Conservation (phyloP, 495 filamentous ascomycete genomes). For the Tuber indicum region DNA sequence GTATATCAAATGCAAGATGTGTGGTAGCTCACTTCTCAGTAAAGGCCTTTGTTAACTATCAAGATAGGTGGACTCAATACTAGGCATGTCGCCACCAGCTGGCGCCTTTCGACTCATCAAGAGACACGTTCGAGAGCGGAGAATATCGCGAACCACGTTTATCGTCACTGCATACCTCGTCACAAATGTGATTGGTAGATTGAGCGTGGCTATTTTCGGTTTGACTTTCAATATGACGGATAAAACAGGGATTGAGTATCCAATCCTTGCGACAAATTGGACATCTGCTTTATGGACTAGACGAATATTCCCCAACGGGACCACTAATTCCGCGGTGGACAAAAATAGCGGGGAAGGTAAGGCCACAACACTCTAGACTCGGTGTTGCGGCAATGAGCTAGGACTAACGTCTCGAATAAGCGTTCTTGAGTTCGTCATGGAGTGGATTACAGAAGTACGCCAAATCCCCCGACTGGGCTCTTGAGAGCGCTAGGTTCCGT, state of each 20-base stretch:
- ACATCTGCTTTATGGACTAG: background rate
- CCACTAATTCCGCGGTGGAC: no score
- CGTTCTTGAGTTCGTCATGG: background rate
- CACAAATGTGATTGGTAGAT: background rate
- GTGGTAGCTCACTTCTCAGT: background rate
- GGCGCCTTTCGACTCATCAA: background rate
- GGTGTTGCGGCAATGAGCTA: background rate
- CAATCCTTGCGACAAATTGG: background rate
- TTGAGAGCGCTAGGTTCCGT: background rate
- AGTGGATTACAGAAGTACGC: background rate
- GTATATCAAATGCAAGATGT: background rate
- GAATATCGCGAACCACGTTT: background rate
- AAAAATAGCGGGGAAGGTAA: background rate
- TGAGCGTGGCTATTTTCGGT: background rate
- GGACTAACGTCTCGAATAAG: background rate
- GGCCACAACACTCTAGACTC: background rate
- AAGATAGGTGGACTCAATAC: background rate
- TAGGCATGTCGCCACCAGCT: background rate
- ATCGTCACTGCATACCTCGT: background rate
- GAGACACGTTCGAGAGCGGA: background rate
- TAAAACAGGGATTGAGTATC: background rate
- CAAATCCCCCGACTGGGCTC: background rate
- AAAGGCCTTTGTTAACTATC: background rate
- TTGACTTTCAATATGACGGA: background rate
- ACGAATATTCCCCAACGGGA: background rate